Evolutionary conservation across 2,329 filamentous ascomycete species (phyloP).

Genomic region (Phyllosticta paracitricarpa): DNA sequence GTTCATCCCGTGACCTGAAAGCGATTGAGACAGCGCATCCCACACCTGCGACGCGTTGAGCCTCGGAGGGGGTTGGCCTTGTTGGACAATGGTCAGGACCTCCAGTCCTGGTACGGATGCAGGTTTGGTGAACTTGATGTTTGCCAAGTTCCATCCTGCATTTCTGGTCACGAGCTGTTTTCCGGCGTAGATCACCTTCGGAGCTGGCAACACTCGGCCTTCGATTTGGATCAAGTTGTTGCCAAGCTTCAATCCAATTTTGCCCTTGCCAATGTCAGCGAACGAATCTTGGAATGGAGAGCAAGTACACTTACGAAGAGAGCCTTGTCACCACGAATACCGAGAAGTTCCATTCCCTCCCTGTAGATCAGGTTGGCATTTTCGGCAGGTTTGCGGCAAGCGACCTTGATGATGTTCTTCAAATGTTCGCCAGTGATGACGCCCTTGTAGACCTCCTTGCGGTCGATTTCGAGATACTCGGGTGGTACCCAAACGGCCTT

Average conservation of each 20-base stretch:
- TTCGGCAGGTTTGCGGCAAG: not conserved
- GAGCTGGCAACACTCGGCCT: not conserved
- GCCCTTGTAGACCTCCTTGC: not conserved
- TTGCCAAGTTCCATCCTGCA: not conserved
- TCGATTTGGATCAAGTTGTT: constrained; percentile 6
- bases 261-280: not conserved
- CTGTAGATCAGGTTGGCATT: constrained; percentile 7
- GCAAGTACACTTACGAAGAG: not conserved
- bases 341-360: constrained; percentile 9
- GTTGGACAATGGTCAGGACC: not conserved
- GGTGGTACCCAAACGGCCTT: constrained; percentile 3
- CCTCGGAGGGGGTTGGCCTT: not conserved
- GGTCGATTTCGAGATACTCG: not conserved
- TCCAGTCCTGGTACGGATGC: not conserved
- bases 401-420: constrained; percentile 5
- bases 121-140: not conserved
- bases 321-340: not conserved
- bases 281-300: not conserved
- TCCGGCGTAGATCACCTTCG: not conserved
- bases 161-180: not conserved
- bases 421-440: not conserved
- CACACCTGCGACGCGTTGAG: not conserved
- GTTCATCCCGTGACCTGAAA: not conserved
- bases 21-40: not conserved
- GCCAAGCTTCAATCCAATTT: not conserved